A percentile compares a stretch with the other conserved stretches of the same genome.
phyloP scores from a whole-genome alignment of 2,329 filamentous ascomycete species.

The Tolypocladium ovalisporum region DNA sequence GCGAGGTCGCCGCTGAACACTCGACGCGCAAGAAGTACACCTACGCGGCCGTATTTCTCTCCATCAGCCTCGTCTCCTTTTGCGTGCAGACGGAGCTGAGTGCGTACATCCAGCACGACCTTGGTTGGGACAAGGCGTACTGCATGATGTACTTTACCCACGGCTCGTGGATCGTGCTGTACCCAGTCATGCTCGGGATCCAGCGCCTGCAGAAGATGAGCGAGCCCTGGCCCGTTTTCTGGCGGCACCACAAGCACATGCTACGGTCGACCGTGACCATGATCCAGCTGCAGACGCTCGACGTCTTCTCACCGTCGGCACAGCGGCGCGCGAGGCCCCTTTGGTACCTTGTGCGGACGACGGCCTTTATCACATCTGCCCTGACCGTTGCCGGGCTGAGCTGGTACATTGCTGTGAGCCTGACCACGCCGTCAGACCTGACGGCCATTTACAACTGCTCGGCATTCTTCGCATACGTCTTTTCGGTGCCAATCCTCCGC shows the following conservation, averaged over 20 bases:
- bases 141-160: conserved; percentile 99
- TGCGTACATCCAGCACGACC: conserved; percentile 82
- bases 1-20: conserved; percentile 24
- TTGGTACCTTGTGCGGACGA: conserved; percentile 69
- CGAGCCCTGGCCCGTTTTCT: conserved; percentile 74
- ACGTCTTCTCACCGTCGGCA: conserved; percentile 38
- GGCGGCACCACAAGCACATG: conserved; percentile 50
- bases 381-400: conserved; percentile 84
- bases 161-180: conserved; percentile 83
- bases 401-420: conserved; percentile 91
- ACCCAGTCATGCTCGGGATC: conserved; percentile 73
- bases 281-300: conserved; percentile 70
- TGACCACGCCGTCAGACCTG: conserved; percentile 86
- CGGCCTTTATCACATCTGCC: conserved; percentile 70
- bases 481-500: conserved; percentile 79
- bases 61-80: conserved; percentile 76
- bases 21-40: conserved; percentile 71
- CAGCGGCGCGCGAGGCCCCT: conserved; percentile 28
- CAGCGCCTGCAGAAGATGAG: conserved; percentile 70
- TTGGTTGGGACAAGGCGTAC: conserved; percentile 97
- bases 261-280: conserved; percentile 56
- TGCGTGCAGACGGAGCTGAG: conserved; percentile 93
- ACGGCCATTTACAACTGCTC: conserved; percentile 99
- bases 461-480: conserved; percentile 96
- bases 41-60: conserved; percentile 74